phyloP scores from a whole-genome alignment of 768 basidiomycete genomes.

The Serendipita indica region DNA sequence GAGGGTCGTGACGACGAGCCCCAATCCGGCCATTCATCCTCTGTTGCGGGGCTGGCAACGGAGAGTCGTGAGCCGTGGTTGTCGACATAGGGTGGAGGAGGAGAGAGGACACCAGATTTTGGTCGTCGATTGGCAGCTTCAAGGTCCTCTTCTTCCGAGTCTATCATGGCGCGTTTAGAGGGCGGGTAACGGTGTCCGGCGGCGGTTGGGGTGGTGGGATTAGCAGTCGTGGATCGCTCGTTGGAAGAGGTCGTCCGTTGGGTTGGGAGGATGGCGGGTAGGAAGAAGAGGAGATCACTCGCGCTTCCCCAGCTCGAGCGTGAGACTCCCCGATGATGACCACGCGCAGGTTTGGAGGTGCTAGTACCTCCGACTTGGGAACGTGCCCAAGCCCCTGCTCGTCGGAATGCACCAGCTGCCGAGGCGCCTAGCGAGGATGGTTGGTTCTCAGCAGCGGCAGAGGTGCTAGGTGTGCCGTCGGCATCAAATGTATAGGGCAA shows the following conservation, averaged over 20 bases:
- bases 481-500: constrained; percentile 49
- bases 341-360: constrained; percentile 31
- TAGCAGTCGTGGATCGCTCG: constrained; percentile 33
- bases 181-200: constrained; percentile 20
- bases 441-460: constrained; percentile 30
- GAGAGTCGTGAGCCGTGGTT: neutral
- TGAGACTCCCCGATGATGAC: constrained; percentile 25
- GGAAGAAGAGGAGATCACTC: constrained; percentile 61
- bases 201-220: constrained; percentile 18
- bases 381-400: constrained; percentile 39
- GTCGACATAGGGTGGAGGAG: constrained; percentile 6
- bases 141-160: neutral
- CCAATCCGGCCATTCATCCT: constrained; percentile 8
- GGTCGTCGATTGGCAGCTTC: neutral
- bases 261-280: constrained; percentile 59
- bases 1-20: neutral
- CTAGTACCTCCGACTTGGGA: constrained; percentile 31
- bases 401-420: constrained; percentile 31
- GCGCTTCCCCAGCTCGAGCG: constrained; percentile 30
- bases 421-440: constrained; percentile 25
- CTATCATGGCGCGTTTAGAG: constrained; percentile 17
- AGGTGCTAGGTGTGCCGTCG: constrained; percentile 29
- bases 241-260: constrained; percentile 20
- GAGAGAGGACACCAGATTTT: neutral
- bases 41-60: neutral